Evolutionary conservation across 352 stramenopile genomes (phyloP).

Genomic region (Salisapilia sapeloensis): DNA sequence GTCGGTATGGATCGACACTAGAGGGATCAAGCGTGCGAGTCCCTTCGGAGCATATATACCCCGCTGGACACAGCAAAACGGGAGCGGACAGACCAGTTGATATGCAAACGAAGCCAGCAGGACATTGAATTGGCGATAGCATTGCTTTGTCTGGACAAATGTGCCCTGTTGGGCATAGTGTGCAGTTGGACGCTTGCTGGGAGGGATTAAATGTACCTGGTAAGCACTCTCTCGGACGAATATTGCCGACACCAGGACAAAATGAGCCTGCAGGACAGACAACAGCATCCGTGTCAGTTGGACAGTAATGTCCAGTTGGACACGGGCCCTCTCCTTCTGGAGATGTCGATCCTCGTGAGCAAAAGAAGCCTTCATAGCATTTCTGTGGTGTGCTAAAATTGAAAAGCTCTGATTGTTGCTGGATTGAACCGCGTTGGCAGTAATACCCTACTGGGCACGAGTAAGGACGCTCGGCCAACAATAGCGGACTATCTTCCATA

Average conservation of each 20-base stretch:
- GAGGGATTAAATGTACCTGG: constrained; percentile 89
- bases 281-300: constrained; percentile 77
- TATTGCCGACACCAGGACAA: constrained; percentile 91
- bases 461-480: constrained; percentile 85
- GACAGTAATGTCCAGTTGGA: constrained; percentile 91
- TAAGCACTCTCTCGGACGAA: constrained; percentile 79
- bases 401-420: constrained; percentile 24
- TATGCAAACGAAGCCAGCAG: constrained; percentile 92
- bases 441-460: constrained; percentile 88
- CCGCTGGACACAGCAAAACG: constrained; percentile 84
- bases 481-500: constrained; percentile 13
- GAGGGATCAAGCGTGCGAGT: constrained; percentile 86
- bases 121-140: constrained; percentile 63
- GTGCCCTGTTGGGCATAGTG: constrained; percentile 86
- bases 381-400: constrained; percentile 91
- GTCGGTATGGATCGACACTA: constrained; percentile 49
- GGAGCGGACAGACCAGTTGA: constrained; percentile 82
- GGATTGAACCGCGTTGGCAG: constrained; percentile 79
- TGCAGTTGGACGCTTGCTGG: constrained; percentile 81
- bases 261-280: constrained; percentile 86
- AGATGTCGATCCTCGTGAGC: constrained; percentile 78
- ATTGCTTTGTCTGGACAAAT: constrained; percentile 85
- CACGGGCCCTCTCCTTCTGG: constrained; percentile 90
- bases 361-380: constrained; percentile 95
- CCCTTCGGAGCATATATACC: constrained; percentile 88